Evolutionary conservation across 495 filamentous ascomycete species (phyloP).

Genomic region (Xylaria flabelliformis): DNA sequence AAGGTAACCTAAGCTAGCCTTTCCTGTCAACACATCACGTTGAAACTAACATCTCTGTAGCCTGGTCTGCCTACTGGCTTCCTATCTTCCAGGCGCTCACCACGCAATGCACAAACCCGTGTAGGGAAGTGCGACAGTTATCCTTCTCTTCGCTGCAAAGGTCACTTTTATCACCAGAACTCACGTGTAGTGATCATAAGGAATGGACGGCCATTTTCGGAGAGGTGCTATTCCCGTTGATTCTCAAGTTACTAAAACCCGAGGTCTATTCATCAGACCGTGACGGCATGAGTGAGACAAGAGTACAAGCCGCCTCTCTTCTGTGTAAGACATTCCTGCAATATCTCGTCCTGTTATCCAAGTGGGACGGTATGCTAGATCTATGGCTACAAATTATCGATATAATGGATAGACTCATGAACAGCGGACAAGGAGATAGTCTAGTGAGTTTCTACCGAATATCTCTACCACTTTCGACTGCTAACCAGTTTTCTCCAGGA

Average conservation of each 20-base stretch:
- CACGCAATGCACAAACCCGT: slow-evolving; percentile 91
- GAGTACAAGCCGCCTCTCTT: slow-evolving; percentile 88
- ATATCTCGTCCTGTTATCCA: slow-evolving; percentile 82
- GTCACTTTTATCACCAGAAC: slow-evolving; percentile 77
- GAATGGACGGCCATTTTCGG: slow-evolving; percentile 96
- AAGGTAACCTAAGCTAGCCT: slow-evolving; percentile 61
- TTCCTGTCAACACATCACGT: background rate
- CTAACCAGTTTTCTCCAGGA: slow-evolving; percentile 62
- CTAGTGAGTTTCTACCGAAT: slow-evolving; percentile 63
- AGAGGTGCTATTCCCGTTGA: slow-evolving; percentile 94
- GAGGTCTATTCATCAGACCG: slow-evolving; percentile 95
- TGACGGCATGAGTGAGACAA: slow-evolving; percentile 91
- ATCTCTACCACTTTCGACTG: background rate
- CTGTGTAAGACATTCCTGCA: slow-evolving; percentile 96
- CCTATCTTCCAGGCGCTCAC: slow-evolving; percentile 90
- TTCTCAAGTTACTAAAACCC: slow-evolving; percentile 86
- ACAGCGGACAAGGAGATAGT: slow-evolving; percentile 90
- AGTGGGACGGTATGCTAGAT: slow-evolving; percentile 91
- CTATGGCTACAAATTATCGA: slow-evolving; percentile 92
- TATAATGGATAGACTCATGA: slow-evolving; percentile 95
- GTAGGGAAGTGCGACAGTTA: slow-evolving; percentile 88
- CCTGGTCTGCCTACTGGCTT: slow-evolving; percentile 98
- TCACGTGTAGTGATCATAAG: slow-evolving; percentile 77
- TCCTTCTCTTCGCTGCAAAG: slow-evolving; percentile 88
- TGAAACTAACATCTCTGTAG: slow-evolving; percentile 52